These are phyloP conservation scores for Aquilaria sinensis DNA, from an alignment of 345 rosid species.

Conservation along the genomic window DNA sequence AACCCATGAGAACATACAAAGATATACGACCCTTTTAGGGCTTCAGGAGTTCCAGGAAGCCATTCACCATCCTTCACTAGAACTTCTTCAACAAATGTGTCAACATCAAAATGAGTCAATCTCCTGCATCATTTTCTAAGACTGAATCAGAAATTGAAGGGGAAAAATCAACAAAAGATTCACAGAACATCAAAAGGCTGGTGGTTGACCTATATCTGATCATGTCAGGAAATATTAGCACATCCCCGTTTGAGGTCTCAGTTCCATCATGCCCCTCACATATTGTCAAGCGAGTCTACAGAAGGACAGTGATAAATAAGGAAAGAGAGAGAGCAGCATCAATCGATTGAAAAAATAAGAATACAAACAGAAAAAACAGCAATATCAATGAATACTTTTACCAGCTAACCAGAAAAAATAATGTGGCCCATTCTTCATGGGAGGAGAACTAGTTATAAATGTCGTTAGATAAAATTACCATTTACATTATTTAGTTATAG, in stretches of 20 bases:
- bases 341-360: too few relatives aligned
- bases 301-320: constrained; percentile 4
- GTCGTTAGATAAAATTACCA: too few relatives aligned
- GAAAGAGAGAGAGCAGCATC: not conserved
- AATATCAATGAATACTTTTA: too few relatives aligned
- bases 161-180: constrained; percentile 1
- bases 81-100: constrained; percentile 95
- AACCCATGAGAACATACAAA: constrained; percentile 96
- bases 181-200: constrained; percentile 6
- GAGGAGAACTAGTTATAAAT: too few relatives aligned
- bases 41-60: constrained; percentile 90
- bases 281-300: constrained; percentile 79
- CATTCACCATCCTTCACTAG: constrained; percentile 93
- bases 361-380: too few relatives aligned
- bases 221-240: constrained; percentile 96
- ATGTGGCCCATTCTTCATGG: too few relatives aligned
- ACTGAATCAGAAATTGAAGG: constrained; percentile 11
- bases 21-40: constrained; percentile 65
- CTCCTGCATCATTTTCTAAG: constrained; percentile 59
- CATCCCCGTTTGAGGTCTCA: constrained; percentile 96
- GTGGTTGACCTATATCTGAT: constrained; percentile 77
- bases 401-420: too few relatives aligned
- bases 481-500: too few relatives aligned
- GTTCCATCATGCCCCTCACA: constrained; percentile 99
- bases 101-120: constrained; percentile 98